Evolutionary conservation across 371 early-diverging fungal genomes (phyloP).

Genomic region (Basidiobolus meristosporus): DNA sequence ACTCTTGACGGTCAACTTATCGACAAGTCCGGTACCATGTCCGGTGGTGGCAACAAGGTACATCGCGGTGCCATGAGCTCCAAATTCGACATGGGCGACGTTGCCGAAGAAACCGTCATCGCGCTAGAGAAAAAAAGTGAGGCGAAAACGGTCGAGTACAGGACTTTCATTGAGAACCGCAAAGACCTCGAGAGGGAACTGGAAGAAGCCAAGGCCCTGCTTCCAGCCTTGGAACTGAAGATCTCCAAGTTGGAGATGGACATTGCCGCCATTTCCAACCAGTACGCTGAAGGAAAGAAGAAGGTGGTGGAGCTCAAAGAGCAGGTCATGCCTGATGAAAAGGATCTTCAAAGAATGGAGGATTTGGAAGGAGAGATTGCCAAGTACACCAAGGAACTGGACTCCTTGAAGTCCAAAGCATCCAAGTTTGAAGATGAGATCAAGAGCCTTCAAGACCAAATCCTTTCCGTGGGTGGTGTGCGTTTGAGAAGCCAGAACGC

Average conservation of each 20-base stretch:
- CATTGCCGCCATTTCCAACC: slow-evolving; percentile 16
- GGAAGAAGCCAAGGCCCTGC: slow-evolving; percentile 22
- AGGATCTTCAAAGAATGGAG: slow-evolving; percentile 8
- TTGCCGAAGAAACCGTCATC: slow-evolving; percentile 30
- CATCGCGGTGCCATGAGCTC: slow-evolving; percentile 76
- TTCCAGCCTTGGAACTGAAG: slow-evolving; percentile 40
- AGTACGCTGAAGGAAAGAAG: slow-evolving; percentile 32
- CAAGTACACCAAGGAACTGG: slow-evolving; percentile 13
- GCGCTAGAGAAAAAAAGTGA: slow-evolving; percentile 30
- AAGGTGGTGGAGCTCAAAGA: slow-evolving; percentile 21
- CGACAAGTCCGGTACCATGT: slow-evolving; percentile 94
- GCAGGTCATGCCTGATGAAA: too few relatives aligned
- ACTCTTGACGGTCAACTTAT: slow-evolving; percentile 93
- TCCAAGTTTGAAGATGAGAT: slow-evolving; percentile 39
- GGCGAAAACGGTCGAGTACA: slow-evolving; percentile 27
- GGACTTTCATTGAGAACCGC: slow-evolving; percentile 22
- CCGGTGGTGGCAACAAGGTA: slow-evolving; percentile 73
- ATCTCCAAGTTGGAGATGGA: slow-evolving; percentile 63
- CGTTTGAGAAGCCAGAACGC: slow-evolving; percentile 67
- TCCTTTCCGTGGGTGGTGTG: slow-evolving; percentile 80
- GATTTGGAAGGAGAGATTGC: slow-evolving; percentile 16
- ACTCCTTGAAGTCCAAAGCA: slow-evolving; percentile 16
- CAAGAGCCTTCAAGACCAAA: slow-evolving; percentile 59
- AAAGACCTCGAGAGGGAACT: slow-evolving; percentile 25
- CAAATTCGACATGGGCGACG: slow-evolving; percentile 32